Base-by-base conservation (phyloP, 768 basidiomycete species). In the Suillus subalutaceus region DNA sequence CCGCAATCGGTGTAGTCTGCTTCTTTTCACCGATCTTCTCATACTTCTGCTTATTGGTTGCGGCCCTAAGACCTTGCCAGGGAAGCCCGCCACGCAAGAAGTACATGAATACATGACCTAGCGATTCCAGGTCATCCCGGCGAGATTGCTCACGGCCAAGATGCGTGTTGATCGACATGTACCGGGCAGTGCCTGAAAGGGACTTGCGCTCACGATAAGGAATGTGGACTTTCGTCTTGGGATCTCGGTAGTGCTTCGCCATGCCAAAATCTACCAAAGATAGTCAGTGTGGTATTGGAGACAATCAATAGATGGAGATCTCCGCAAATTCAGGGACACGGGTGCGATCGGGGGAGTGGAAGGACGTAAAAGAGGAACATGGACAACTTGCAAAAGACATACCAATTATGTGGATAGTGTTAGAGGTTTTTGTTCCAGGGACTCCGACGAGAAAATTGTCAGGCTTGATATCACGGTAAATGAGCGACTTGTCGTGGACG, bases 21-120 rank as follows among this genome's bases (percentile, higher is more conserved):
- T 95, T 99, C 86, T 98, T 99, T 82, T 97, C 97, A 58, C 97
- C 97, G 71, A 99, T 99, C 83, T 99, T 99, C 80, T 99, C 97
- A 77, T 99, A 99, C 82, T 99, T 99, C 78, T 99, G 97, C 82
- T 99, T 99, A 85, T 99, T 99, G 2, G 97, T 99, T 10, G 96
- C 96, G 26, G 97, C 97, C 74, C 96, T 89, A 68, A 99, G 83
- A 56, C 97, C 97, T 77, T 99, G 97, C 97, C 97, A 99, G 35
- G 97, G 97, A 64, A 99, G 85, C 23, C 96, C 95, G 32, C 97
- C 97, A 6, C 97, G 87, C 71, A 99, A 78, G 79, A 99, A 99
- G 79, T 99, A 99, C 93, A 99, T 98, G 83, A 99, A 99, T 55
- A 99, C 97, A 77, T 99, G 97, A 0, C 97, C 97, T 38, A 99